phyloP scores from a whole-genome alignment of 139 green algal species.

The Chlorella sp. region DNA sequence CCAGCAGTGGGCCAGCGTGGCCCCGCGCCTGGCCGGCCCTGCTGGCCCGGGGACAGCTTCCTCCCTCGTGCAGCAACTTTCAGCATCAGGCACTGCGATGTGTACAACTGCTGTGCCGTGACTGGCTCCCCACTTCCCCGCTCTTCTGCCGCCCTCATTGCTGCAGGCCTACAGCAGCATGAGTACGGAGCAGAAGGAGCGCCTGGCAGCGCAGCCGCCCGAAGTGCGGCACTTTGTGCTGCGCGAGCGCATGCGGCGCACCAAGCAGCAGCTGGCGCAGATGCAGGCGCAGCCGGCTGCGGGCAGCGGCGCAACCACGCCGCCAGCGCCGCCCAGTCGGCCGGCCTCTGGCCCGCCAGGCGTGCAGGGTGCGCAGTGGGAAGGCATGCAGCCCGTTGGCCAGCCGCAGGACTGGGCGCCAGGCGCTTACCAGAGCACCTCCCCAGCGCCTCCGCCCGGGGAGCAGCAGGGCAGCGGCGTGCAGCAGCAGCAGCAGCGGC shows the following conservation, averaged over 20 bases:
- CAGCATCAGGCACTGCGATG: too few relatives aligned
- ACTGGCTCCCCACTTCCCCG: too few relatives aligned
- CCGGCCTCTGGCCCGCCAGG: neutral
- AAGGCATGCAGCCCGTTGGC: neutral
- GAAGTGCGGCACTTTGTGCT: constrained; percentile 24
- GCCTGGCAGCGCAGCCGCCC: constrained; percentile 18
- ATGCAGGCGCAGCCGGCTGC: constrained; percentile 3
- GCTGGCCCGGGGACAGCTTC: too few relatives aligned
- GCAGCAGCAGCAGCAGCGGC: neutral
- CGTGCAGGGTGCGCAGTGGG: neutral
- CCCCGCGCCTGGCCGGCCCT: too few relatives aligned
- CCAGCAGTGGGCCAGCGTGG: too few relatives aligned
- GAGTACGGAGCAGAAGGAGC: constrained; percentile 14
- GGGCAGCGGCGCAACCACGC: neutral
- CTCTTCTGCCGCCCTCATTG: too few relatives aligned
- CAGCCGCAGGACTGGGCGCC: too few relatives aligned
- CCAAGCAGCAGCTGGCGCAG: constrained; percentile 9
- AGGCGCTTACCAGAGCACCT: too few relatives aligned
- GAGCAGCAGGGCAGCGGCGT: neutral
- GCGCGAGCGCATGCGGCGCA: constrained; percentile 19
- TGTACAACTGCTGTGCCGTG: too few relatives aligned
- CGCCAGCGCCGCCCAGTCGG: too few relatives aligned
- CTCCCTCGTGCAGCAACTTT: too few relatives aligned
- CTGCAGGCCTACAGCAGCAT: constrained; percentile 18
- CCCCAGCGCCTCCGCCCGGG: neutral